These are phyloP conservation scores for Magnaporthales sp. DNA, from an alignment of 2,329 filamentous ascomycete genomes.

Conservation along the genomic window DNA sequence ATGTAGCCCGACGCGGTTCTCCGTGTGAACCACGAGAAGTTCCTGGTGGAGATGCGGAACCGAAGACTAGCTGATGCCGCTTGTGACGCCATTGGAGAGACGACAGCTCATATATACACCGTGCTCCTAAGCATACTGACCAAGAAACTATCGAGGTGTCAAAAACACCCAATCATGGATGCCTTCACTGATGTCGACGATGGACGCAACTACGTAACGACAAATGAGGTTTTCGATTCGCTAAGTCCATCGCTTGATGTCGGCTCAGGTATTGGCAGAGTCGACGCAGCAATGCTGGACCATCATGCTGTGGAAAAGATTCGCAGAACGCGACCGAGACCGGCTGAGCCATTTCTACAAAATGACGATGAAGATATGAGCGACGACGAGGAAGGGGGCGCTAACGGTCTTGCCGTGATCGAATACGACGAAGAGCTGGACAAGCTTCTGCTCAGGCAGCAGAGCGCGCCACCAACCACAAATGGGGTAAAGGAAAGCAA, in stretches of 20 bases:
- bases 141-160: conserved; percentile 58
- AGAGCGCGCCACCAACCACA: conserved; percentile 12
- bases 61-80: conserved; percentile 66
- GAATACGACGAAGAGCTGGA: conserved; percentile 13
- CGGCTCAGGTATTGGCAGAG: conserved; percentile 48
- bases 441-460: conserved; percentile 11
- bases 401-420: conserved; percentile 19
- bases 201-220: conserved; percentile 32
- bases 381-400: conserved; percentile 20
- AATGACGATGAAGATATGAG: conserved; percentile 26
- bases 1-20: conserved; percentile 62
- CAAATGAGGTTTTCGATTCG: conserved; percentile 45
- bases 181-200: conserved; percentile 27
- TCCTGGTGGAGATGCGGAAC: conserved; percentile 73
- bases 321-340: conserved; percentile 17
- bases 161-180: conserved; percentile 43
- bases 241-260: conserved; percentile 45
- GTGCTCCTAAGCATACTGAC: conserved; percentile 65
- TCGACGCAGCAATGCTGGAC: conserved; percentile 36
- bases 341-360: conserved; percentile 23
- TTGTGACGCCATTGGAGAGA: conserved; percentile 59
- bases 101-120: conserved; percentile 71
- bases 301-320: conserved; percentile 39
- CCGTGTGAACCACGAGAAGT: conserved; percentile 77
- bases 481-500: conserved; percentile 24